A percentile compares a stretch with the other conserved stretches of the same genome.
phyloP scores from a whole-genome alignment of 202 grass and related monocot genomes.

The Musa balbisiana region DNA sequence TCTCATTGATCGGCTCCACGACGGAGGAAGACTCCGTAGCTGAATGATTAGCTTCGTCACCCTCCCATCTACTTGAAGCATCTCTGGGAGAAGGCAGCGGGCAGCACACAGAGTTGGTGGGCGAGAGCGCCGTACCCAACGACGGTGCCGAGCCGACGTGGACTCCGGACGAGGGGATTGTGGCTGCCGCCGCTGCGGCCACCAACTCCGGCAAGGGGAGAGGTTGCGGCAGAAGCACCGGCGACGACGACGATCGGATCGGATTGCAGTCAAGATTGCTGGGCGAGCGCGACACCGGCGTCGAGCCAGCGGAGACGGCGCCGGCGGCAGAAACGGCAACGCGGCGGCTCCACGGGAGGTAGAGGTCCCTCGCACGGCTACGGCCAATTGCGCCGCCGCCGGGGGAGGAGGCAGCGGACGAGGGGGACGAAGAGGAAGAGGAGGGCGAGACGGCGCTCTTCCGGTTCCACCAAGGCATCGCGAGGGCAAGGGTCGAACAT shows the following conservation, averaged over 20 bases:
- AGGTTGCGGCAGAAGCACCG: conserved; percentile 28
- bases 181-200: not conserved
- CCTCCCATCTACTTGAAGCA: conserved; percentile 7
- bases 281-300: conserved; percentile 35
- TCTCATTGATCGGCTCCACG: not conserved
- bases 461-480: not conserved
- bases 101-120: conserved; percentile 17
- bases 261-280: conserved; percentile 39
- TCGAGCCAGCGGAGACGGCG: conserved; percentile 19
- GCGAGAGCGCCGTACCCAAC: conserved; percentile 5
- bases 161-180: not conserved
- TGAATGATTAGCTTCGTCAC: conserved; percentile 18
- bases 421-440: not conserved
- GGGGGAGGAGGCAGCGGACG: not conserved
- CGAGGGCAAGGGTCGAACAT: not conserved
- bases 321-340: conserved; percentile 6
- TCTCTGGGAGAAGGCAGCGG: conserved; percentile 30
- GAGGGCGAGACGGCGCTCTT: not conserved
- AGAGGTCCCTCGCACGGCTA: not conserved
- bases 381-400: not conserved
- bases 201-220: conserved; percentile 38
- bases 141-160: not conserved
- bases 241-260: conserved; percentile 39
- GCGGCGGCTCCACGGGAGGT: not conserved
- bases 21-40: not conserved